phyloP scores from a whole-genome alignment of 257 asterid species.

The Scutellaria barbata region DNA sequence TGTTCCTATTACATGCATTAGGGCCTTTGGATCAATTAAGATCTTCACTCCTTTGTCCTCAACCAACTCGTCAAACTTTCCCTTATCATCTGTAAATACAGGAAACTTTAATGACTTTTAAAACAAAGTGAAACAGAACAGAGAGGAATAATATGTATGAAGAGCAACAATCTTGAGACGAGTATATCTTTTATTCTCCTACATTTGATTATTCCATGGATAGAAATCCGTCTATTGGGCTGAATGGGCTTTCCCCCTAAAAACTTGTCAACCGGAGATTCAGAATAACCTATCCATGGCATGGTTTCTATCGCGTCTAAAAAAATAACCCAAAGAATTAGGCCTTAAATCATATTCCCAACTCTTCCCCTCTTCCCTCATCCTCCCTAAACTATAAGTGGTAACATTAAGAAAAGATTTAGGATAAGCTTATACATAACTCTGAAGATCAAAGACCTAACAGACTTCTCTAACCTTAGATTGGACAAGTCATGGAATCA shows the following conservation, averaged over 20 bases:
- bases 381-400: neutral
- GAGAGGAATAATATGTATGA: neutral
- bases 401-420: neutral
- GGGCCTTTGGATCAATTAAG: conserved; percentile 66
- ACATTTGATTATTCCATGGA: neutral
- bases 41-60: conserved; percentile 75
- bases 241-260: neutral
- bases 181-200: neutral
- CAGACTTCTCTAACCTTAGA: neutral
- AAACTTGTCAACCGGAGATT: neutral
- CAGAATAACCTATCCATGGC: neutral
- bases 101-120: conserved; percentile 3
- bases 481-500: conserved; percentile 1
- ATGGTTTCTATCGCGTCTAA: neutral
- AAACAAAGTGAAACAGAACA: neutral
- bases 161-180: neutral
- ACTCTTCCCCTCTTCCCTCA: neutral
- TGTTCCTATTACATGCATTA: conserved; percentile 74
- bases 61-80: conserved; percentile 89
- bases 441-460: neutral
- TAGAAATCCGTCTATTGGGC: neutral
- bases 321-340: neutral
- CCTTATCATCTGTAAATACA: conserved; percentile 70
- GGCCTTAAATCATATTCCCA: neutral
- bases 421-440: neutral